Conservation (phyloP, 257 asterid genomes). For the Ligustrum vulgare region DNA sequence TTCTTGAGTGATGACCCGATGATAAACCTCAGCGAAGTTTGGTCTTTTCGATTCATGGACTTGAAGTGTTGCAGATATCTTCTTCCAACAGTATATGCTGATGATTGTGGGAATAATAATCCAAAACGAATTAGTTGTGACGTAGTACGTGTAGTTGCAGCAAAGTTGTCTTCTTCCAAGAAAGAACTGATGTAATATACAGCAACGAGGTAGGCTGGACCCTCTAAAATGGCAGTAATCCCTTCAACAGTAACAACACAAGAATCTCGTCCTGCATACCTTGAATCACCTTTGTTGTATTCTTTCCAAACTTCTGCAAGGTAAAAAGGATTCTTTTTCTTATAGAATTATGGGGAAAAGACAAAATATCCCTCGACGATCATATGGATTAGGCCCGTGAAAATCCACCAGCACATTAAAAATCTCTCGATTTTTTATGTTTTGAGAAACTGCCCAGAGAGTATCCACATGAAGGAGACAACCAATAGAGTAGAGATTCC, state of each 20-base stretch:
- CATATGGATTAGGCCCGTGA: slow-evolving; percentile 91
- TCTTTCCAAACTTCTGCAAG: slow-evolving; percentile 99
- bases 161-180: slow-evolving; percentile 87
- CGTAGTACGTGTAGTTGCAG: slow-evolving; percentile 62
- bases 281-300: slow-evolving; percentile 95
- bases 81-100: slow-evolving; percentile 68
- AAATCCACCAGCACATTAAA: slow-evolving; percentile 96
- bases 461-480: slow-evolving; percentile 68
- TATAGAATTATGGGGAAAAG: slow-evolving; percentile 78
- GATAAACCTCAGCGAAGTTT: slow-evolving; percentile 42
- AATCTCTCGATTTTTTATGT: slow-evolving; percentile 65
- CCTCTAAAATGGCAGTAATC: slow-evolving; percentile 72
- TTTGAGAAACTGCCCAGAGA: slow-evolving; percentile 67
- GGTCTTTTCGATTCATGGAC: slow-evolving; percentile 56
- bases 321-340: slow-evolving; percentile 56
- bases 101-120: slow-evolving; percentile 65
- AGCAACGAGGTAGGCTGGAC: slow-evolving; percentile 77
- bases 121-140: slow-evolving; percentile 80
- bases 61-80: slow-evolving; percentile 57
- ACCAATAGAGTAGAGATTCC: slow-evolving; percentile 55
- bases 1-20: neutral
- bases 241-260: slow-evolving; percentile 75
- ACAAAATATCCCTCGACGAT: slow-evolving; percentile 83
- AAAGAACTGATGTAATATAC: slow-evolving; percentile 70
- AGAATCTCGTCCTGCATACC: slow-evolving; percentile 77